Evolutionary conservation across 2,329 filamentous ascomycete species (phyloP), one percentile per base, ranked within the genome.

Genomic region (Diplodia seriata): DNA sequence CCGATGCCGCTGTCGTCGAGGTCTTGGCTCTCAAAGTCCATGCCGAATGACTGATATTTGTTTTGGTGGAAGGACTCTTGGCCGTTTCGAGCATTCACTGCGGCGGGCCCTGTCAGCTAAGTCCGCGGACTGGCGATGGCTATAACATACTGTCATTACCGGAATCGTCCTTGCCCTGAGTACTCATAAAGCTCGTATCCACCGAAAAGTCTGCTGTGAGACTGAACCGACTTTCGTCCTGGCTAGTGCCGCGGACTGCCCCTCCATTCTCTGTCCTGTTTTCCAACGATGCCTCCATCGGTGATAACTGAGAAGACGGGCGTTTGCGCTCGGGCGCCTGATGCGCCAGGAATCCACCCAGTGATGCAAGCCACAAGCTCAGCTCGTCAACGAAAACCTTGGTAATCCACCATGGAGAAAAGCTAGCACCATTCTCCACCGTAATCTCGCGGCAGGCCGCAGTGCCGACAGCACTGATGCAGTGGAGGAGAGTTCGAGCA

Each of bases 331-430:
- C 71, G 51, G 68, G 56, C 20, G 61, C 31, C 15, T 26, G 78
- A 70, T 84, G 83, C 38, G 84, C 84, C 82, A 97, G 89, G 76
- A 97, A 97, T 0, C 94, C 94, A 62, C 94, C 94, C 73, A 94
- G 90, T 74, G 96, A 93, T 0, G 92, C 93, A 72, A 97, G 84
- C 85, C 96, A 97, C 68, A 91, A 86, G 61, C 93, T 88, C 92
- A 97, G 96, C 81, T 98, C 94, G 75, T 97, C 94, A 64, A 97
- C 87, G 85, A 94, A 98, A 68, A 94, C 94, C 77, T 97, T 97
- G 3, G 93, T 93, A 68, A 97, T 91, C 92, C 92, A 95, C 93
- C 93, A 96, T 6, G 91, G 90, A n/a, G 91, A 90, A 75, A 94
- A 96, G 74, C 91, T 94, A 75, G 90, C 88, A 20, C 90, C 91